These are phyloP conservation scores for Eutrema yunnanense DNA, from an alignment of 345 rosid genomes.

Conservation along the genomic window DNA sequence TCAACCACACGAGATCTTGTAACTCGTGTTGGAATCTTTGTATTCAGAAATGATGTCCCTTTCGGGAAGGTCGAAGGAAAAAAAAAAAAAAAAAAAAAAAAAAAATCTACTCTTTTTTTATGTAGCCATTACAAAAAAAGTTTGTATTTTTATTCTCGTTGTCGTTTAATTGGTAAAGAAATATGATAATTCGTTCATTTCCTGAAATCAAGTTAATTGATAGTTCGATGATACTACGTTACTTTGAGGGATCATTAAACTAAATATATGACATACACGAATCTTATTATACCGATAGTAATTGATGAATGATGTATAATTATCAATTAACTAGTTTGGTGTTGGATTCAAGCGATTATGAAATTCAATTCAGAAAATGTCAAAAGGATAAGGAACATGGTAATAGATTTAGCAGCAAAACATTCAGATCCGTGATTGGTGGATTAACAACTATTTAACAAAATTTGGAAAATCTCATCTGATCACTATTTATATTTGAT, in stretches of 20 bases:
- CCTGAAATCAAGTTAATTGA: neutral
- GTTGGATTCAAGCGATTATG: conserved; percentile 17
- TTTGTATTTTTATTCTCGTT: neutral
- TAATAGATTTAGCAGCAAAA: conserved; percentile 19
- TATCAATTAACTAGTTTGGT: neutral
- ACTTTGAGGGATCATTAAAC: neutral
- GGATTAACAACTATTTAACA: conserved; percentile 14
- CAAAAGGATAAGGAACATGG: conserved; percentile 21
- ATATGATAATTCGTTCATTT: neutral
- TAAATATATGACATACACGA: neutral
- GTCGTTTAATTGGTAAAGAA: neutral
- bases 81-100: too few species aligned
- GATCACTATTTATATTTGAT: neutral
- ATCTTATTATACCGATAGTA: neutral
- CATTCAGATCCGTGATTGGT: conserved; percentile 28
- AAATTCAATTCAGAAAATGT: neutral
- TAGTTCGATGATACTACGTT: neutral
- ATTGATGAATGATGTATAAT: neutral
- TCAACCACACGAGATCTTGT: too few species aligned
- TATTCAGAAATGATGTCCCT: too few species aligned
- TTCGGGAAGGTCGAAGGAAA: too few species aligned
- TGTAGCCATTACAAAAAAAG: neutral
- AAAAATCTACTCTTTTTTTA: neutral
- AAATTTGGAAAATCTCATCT: neutral
- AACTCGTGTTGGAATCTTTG: too few species aligned